Conservation (phyloP, 768 basidiomycete genomes). For the Cantharellus cinnabarinus region DNA sequence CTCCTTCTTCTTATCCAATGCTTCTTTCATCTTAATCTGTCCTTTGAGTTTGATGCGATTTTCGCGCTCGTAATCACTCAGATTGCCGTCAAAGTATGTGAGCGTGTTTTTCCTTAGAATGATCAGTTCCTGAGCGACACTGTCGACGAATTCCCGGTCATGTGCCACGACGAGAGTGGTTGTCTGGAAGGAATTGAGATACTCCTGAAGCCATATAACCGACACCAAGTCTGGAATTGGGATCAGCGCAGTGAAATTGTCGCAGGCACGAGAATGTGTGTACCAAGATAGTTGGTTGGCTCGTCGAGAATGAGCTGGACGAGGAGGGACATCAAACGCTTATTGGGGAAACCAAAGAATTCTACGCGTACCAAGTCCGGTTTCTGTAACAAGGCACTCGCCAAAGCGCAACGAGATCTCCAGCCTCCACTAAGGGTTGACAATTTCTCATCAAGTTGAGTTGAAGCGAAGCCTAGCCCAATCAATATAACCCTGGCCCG, state of each 20-base stretch:
- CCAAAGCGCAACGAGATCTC: slow-evolving; percentile 38
- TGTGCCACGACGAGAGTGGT: slow-evolving; percentile 36
- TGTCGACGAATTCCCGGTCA: slow-evolving; percentile 40
- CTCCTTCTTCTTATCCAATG: slow-evolving; percentile 26
- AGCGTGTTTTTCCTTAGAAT: slow-evolving; percentile 34
- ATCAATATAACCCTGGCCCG: slow-evolving; percentile 30
- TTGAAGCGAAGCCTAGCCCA: slow-evolving; percentile 37
- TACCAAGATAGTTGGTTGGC: slow-evolving; percentile 22
- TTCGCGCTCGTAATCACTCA: slow-evolving; percentile 26
- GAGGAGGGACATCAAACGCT: neutral
- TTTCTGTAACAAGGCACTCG: slow-evolving; percentile 34
- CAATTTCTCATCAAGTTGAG: slow-evolving; percentile 20
- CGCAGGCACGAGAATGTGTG: slow-evolving; percentile 19
- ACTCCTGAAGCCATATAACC: slow-evolving; percentile 20
- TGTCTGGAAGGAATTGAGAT: slow-evolving; percentile 22
- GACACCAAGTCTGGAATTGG: slow-evolving; percentile 8
- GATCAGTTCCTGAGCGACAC: slow-evolving; percentile 39
- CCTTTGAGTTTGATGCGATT: slow-evolving; percentile 22
- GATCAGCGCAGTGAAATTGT: slow-evolving; percentile 9
- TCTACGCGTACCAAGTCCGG: slow-evolving; percentile 18
- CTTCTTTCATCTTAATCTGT: slow-evolving; percentile 21
- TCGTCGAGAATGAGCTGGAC: slow-evolving; percentile 6
- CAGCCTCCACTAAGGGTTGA: slow-evolving; percentile 41
- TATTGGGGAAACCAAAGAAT: neutral
- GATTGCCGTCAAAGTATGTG: slow-evolving; percentile 35